Base-by-base conservation (phyloP, 1,139 yeast species). In the Taphrina wiesneri region DNA sequence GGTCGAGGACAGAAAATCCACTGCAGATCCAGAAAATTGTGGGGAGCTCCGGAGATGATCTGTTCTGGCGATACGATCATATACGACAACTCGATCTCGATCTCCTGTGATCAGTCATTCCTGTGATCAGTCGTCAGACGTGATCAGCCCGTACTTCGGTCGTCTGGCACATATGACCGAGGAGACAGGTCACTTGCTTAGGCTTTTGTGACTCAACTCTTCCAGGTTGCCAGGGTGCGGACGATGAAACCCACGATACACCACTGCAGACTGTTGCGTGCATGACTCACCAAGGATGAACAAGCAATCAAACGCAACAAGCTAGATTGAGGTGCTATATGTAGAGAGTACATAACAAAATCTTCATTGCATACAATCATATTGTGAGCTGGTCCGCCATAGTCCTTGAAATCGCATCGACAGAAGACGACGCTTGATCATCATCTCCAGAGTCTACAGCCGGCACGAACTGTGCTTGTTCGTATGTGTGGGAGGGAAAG, bases 21-120 rank as follows among this genome's bases (percentile, higher is more conserved):
- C 49, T 23, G 49, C 49, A 45, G 28, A 45, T 45, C 28, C 49
- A 45, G 28, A 45, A 45, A 45, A 45, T 45, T 45, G 49, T 21
- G 49, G n/a, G 28, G 49, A 45, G 49, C 49, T 21, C 49, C 49
- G 7, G 17, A 39, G 7, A 39, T 39, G 43, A 39, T 39, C 43
- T 39, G 36, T 15, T 39, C 43, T 39, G 15, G n/a, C 19, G 43
- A 39, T 39, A 39, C 43, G 43, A 32, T 11, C 36, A 4, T 30
- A 11, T 30, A 30, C 34, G 34, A 30, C 34, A 30, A 30, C 6
- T 30, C 34, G 34, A 30, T 30, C 34, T 6, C 34, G 34, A 30
- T 11, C 34, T 30, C 34, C 34, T 6, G 34, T 30, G 34, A 30
- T 30, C 34, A 30, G 34, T 30, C 34, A 30, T n/a, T n/a, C n/a